Evolutionary conservation across 1,284 basidiomycete species (phyloP).

Genomic region (Athelia psychrophila): DNA sequence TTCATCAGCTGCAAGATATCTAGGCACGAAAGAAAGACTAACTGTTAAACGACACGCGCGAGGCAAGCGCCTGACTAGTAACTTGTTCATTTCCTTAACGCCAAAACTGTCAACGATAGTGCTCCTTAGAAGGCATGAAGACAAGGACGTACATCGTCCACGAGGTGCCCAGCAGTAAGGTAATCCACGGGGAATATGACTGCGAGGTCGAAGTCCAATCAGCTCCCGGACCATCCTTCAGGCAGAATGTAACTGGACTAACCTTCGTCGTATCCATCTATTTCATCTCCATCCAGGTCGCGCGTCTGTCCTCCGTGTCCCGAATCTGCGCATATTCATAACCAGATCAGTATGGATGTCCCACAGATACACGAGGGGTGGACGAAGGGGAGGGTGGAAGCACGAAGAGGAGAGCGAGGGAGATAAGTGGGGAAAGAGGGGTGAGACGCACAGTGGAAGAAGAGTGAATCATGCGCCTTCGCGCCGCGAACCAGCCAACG

Average conservation of each 20-base stretch:
- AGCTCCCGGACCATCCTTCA: neutral
- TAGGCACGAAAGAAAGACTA: constrained; percentile 21
- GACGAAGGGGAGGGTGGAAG: too few relatives aligned
- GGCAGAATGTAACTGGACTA: constrained; percentile 9
- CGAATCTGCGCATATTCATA: constrained; percentile 44
- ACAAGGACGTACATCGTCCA: neutral
- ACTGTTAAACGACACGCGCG: constrained; percentile 69
- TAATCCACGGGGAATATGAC: constrained; percentile 20
- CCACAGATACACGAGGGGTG: neutral
- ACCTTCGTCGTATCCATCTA: constrained; percentile 72
- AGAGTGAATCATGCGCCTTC: constrained; percentile 74
- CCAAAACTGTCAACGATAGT: neutral
- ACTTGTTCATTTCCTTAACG: neutral
- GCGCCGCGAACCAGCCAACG: constrained; percentile 83
- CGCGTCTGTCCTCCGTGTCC: constrained; percentile 83
- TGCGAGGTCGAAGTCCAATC: constrained; percentile 7
- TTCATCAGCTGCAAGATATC: neutral
- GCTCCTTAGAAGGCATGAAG: neutral
- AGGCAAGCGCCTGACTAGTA: constrained; percentile 43
- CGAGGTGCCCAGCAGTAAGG: neutral
- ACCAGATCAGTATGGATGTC: too few relatives aligned
- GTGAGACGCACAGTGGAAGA: constrained; percentile 76
- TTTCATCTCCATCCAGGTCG: constrained; percentile 68
- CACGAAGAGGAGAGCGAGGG: neutral
- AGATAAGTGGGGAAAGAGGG: constrained; percentile 1